Percentiles rank a stretch among this genome's conserved stretches.
phyloP scores from a whole-genome alignment of 805 yeast genomes.

The Yarrowia deformans region DNA sequence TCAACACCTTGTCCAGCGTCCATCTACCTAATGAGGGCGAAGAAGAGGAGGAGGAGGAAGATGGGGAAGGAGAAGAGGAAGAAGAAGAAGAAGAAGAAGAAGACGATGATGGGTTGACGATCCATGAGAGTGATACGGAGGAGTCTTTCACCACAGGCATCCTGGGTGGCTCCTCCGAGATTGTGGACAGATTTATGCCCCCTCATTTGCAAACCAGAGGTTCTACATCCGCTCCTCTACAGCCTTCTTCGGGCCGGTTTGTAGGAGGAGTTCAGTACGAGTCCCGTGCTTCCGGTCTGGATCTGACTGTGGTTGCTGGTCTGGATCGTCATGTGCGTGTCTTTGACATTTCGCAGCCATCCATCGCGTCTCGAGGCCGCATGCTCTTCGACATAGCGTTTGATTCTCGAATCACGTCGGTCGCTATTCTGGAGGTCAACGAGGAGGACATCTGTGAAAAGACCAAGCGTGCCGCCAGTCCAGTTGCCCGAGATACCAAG shows the following conservation, averaged over 20 bases:
- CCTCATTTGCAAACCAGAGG: slow-evolving; percentile 9
- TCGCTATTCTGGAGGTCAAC: slow-evolving; percentile 18
- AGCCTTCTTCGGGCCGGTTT: slow-evolving; percentile 16
- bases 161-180: background rate
- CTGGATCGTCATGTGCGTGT: slow-evolving; percentile 27
- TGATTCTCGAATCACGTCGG: slow-evolving; percentile 27
- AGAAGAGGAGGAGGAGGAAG: slow-evolving; percentile 19
- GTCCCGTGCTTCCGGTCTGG: slow-evolving; percentile 16
- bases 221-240: background rate
- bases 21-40: slow-evolving; percentile 24
- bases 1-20: slow-evolving; percentile 34
- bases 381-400: slow-evolving; percentile 16
- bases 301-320: slow-evolving; percentile 31
- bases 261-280: slow-evolving; percentile 29
- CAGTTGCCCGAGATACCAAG: slow-evolving; percentile 15
- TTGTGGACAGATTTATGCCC: slow-evolving; percentile 29
- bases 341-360: slow-evolving; percentile 19
- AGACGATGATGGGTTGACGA: slow-evolving; percentile 2
- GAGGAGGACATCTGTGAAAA: slow-evolving; percentile 30
- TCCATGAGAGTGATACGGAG: slow-evolving; percentile 11
- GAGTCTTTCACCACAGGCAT: background rate
- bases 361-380: slow-evolving; percentile 18
- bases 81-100: slow-evolving; percentile 11
- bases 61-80: background rate
- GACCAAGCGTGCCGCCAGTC: slow-evolving; percentile 22